Conservation (phyloP, 2,329 filamentous ascomycete species). For the Hypoxylon sp. region DNA sequence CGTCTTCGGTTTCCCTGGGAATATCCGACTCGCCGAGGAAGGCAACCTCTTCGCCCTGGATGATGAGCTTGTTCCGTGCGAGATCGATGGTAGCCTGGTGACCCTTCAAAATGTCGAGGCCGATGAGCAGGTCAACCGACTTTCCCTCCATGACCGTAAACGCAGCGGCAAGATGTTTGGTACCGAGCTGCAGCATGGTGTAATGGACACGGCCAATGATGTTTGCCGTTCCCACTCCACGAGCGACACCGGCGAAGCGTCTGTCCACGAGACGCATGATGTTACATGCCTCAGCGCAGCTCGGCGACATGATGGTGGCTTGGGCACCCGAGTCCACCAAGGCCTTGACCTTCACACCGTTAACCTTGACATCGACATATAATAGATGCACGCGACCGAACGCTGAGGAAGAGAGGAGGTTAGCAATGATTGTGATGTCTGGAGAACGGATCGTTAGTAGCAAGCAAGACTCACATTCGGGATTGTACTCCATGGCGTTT, state of each 20-base stretch:
- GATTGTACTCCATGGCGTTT: constrained; percentile 96
- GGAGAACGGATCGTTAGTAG: constrained; percentile 6
- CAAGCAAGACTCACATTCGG: constrained; percentile 75
- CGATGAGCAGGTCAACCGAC: constrained; percentile 89
- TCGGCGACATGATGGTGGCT: constrained; percentile 97
- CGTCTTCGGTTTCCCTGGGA: constrained; percentile 80
- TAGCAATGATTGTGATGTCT: constrained; percentile 22
- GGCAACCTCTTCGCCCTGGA: constrained; percentile 85
- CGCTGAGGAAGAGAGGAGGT: constrained; percentile 64
- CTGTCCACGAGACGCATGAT: constrained; percentile 97
- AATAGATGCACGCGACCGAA: constrained; percentile 96
- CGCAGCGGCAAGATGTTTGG: constrained; percentile 85
- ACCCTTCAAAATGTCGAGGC: constrained; percentile 95
- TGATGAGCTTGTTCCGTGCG: constrained; percentile 81
- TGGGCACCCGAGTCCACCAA: constrained; percentile 98
- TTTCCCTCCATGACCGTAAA: constrained; percentile 99
- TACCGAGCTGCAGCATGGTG: constrained; percentile 92
- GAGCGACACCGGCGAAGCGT: constrained; percentile 89
- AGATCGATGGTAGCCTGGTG: constrained; percentile 95
- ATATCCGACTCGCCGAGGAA: constrained; percentile 95
- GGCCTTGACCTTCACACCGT: constrained; percentile 89
- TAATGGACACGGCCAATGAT: constrained; percentile 96
- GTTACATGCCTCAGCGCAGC: constrained; percentile 87
- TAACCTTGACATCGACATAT: constrained; percentile 95
- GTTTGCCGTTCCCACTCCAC: constrained; percentile 90